Evolutionary conservation across 2,329 filamentous ascomycete genomes (phyloP).

Genomic region (Botrytis aclada): DNA sequence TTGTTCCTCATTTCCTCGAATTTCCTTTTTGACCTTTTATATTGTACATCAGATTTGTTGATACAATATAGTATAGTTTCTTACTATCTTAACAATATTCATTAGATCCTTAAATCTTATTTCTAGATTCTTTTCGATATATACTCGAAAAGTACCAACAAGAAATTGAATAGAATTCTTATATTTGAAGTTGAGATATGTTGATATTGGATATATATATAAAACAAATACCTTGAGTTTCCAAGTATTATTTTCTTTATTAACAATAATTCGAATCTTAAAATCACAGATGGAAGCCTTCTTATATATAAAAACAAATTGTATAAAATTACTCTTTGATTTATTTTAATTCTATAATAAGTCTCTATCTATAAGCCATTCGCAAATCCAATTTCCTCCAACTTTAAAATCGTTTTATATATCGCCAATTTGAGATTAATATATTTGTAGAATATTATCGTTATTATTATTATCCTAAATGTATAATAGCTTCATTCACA

Average conservation of each 20-base stretch:
- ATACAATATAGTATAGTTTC: not conserved
- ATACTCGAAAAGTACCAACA: not conserved
- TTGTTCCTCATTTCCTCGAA: not conserved
- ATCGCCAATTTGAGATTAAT: not conserved
- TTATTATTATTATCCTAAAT: not conserved
- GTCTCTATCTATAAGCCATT: no score
- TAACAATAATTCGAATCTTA: not conserved
- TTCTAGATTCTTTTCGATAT: not conserved
- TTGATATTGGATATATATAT: not conserved
- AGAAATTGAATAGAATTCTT: not conserved
- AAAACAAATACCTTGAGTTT: not conserved
- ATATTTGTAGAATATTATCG: not conserved
- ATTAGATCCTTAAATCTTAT: not conserved
- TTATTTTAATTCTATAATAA: not conserved
- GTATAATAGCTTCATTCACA: not conserved
- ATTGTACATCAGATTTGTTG: not conserved
- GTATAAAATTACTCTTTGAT: not conserved
- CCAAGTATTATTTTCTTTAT: not conserved
- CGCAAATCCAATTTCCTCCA: not conserved
- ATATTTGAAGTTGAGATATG: no score
- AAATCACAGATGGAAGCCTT: not conserved
- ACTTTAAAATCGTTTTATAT: not conserved
- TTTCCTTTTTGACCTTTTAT: not conserved
- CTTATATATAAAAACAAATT: not conserved
- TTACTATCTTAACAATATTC: not conserved